These are phyloP conservation scores for Arthrobotrys pseudoclavata DNA, from an alignment of 2,329 filamentous ascomycete genomes.

Conservation along the genomic window DNA sequence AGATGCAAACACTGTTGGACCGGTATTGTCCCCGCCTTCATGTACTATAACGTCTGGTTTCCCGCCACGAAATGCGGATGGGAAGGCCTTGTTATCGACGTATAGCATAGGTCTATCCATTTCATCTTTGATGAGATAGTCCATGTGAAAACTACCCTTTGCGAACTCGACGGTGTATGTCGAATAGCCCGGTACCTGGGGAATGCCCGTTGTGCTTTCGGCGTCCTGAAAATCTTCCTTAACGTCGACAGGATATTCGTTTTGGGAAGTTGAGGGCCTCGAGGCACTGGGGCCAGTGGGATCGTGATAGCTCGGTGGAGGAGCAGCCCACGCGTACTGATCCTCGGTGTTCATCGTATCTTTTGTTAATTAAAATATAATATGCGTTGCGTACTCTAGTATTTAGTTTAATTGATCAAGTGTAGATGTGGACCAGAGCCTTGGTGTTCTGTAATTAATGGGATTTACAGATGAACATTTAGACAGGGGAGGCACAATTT, in stretches of 20 bases:
- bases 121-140: conserved; percentile 47
- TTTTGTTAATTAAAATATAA: conserved; percentile 2
- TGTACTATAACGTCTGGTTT: conserved; percentile 40
- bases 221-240: conserved; percentile 20
- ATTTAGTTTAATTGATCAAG: neutral
- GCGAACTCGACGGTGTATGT: conserved; percentile 49
- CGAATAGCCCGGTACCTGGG: conserved; percentile 33
- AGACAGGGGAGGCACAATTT: neutral
- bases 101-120: conserved; percentile 24
- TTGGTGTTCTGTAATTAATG: neutral
- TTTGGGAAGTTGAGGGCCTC: neutral
- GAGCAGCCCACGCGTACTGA: conserved; percentile 3
- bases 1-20: conserved; percentile 34
- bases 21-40: conserved; percentile 23
- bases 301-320: conserved; percentile 37
- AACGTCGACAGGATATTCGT: conserved; percentile 14
- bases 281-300: neutral
- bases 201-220: conserved; percentile 24
- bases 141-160: conserved; percentile 49
- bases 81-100: conserved; percentile 46
- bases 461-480: neutral
- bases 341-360: conserved; percentile 1
- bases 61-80: conserved; percentile 35
- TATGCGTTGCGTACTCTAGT: conserved; percentile 1
- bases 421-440: neutral